Evolutionary conservation across 1,139 yeast genomes (phyloP), one percentile per base, ranked within the genome.

Genomic region (Pichia cactophila): DNA sequence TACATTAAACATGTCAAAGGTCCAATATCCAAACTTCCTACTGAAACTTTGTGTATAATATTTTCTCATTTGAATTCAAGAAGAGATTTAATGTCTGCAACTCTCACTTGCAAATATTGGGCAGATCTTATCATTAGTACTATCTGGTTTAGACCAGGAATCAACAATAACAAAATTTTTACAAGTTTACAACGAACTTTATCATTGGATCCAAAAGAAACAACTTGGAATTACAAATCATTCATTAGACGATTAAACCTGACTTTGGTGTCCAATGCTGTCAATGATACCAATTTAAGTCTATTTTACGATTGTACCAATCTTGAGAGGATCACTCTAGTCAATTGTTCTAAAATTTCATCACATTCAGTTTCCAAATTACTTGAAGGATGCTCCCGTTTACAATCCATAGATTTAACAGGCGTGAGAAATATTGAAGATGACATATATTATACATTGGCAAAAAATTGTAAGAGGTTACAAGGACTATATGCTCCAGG

Each of bases 401-500:
- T 92, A 51, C 95, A 87, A 64, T 86, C 95, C 41, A 83, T 92
- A 46, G 98, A 92, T 68, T 74, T 92, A 59, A 83, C 96, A 0
- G 92, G 94, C n/a, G 83, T 88, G n/a, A 75, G 74, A 41, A 80
- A 76, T 56, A 69, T 82, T 31, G 70, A 75, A 12, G 96, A 90
- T 68, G 80, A 76, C 46, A 80, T 89, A 9, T 77, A 89, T 51
- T 58, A 69, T 43, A 80, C 86, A n/a, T 71, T 90, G 57, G 90
- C 96, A 1, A 63, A 65, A 14, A 75, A 79, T 61, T 89, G 97
- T 64, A 77, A 78, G 38, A 71, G 92, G 47, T 72, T 92, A 45
- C 97, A 92, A 67, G 97, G 97, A 1, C 71, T 90, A 44, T 90
- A 90, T 62, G 95, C 95, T 0, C 90, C 96, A 0, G 87, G 87